Conservation (phyloP, 768 basidiomycete species). For the Leccinum longicurvipes region DNA sequence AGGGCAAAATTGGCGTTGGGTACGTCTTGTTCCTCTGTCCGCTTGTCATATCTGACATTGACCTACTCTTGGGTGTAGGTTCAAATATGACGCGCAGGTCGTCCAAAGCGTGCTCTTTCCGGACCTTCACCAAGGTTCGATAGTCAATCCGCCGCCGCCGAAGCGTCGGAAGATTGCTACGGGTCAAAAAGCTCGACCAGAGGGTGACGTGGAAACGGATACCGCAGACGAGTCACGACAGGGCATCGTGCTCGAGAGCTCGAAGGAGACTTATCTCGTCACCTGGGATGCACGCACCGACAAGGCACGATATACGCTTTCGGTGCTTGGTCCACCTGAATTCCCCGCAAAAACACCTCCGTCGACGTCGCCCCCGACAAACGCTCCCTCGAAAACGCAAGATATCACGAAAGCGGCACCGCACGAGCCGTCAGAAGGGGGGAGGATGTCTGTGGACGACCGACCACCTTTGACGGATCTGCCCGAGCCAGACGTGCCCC, state of each 20-base stretch:
- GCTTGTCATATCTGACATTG: not conserved
- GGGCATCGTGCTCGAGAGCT: slow-evolving; percentile 27
- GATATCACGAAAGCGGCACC: not conserved
- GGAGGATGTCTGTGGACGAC: not conserved
- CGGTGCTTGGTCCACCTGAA: slow-evolving; percentile 9
- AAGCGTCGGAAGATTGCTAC: slow-evolving; percentile 29
- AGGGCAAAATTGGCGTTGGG: slow-evolving; percentile 42
- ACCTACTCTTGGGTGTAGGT: slow-evolving; percentile 33
- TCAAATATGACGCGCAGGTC: slow-evolving; percentile 48
- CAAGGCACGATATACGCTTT: slow-evolving; percentile 17
- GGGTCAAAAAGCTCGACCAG: slow-evolving; percentile 3
- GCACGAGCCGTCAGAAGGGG: not conserved
- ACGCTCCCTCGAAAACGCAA: slow-evolving; percentile 4
- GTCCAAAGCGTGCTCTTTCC: slow-evolving; percentile 48
- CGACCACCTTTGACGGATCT: slow-evolving; percentile 2
- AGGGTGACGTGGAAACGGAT: slow-evolving; percentile 10
- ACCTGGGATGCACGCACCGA: slow-evolving; percentile 8
- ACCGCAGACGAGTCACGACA: slow-evolving; percentile 5
- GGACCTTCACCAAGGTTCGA: slow-evolving; percentile 14
- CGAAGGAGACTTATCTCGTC: slow-evolving; percentile 22
- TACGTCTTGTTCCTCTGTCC: slow-evolving; percentile 26
- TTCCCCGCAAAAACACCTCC: not conserved
- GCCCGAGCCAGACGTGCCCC: not conserved
- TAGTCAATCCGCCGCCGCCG: slow-evolving; percentile 12
- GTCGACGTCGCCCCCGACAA: not conserved